A percentile compares a stretch with the other conserved stretches of the same genome.
Conservation (phyloP, 352 stramenopile genomes). For the Elongisporangium senticosum region DNA sequence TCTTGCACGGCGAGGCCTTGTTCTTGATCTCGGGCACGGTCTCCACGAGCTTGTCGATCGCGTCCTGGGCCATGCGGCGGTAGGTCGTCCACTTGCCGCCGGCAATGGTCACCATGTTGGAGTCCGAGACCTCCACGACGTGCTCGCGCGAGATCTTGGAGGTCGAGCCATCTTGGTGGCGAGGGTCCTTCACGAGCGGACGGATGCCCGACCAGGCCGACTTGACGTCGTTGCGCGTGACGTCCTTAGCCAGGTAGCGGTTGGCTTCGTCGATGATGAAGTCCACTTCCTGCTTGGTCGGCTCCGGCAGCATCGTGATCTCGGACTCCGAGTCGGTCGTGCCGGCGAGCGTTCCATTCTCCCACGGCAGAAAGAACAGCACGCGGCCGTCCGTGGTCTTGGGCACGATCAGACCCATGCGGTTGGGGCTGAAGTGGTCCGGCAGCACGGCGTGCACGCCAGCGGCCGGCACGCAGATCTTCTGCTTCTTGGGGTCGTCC, state of each 20-base stretch:
- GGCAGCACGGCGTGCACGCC: slow-evolving; percentile 95
- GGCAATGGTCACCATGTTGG: slow-evolving; percentile 92
- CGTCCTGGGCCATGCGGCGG: slow-evolving; percentile 94
- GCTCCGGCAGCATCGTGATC: slow-evolving; percentile 93
- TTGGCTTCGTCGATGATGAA: slow-evolving; percentile 94
- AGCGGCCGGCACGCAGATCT: slow-evolving; percentile 91
- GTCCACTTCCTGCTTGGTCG: slow-evolving; percentile 89
- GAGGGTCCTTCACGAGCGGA: slow-evolving; percentile 90
- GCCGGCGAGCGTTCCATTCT: slow-evolving; percentile 89
- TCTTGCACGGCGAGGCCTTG: slow-evolving; percentile 76
- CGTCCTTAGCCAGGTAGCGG: slow-evolving; percentile 85
- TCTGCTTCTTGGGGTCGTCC: slow-evolving; percentile 85
- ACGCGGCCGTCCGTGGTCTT: slow-evolving; percentile 93
- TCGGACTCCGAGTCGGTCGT: slow-evolving; percentile 92
- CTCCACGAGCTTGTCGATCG: slow-evolving; percentile 87
- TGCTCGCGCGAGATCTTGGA: slow-evolving; percentile 92
- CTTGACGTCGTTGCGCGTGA: slow-evolving; percentile 91
- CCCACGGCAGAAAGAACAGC: slow-evolving; percentile 96
- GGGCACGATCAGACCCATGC: slow-evolving; percentile 95
- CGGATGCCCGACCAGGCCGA: slow-evolving; percentile 95
- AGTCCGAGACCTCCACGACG: slow-evolving; percentile 89
- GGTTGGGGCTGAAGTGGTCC: slow-evolving; percentile 92
- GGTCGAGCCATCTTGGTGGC: slow-evolving; percentile 74
- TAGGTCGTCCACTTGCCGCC: slow-evolving; percentile 98
- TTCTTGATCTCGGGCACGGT: slow-evolving; percentile 64